Evolutionary conservation across 257 asterid genomes (phyloP).

Genomic region (Apocynum venetum): DNA sequence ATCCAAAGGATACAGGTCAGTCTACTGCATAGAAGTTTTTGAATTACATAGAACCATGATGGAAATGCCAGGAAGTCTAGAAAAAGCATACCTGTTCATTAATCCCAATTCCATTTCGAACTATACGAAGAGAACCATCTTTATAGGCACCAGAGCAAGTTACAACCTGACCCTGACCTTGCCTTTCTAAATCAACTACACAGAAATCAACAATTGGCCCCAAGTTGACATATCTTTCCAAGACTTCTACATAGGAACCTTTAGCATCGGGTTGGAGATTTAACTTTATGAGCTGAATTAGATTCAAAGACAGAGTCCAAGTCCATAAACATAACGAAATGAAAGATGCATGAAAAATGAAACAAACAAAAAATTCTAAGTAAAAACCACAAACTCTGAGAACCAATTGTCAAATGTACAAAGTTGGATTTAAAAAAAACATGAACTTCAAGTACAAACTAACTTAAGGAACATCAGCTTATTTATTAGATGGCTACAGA

Average conservation of each 20-base stretch:
- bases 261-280: constrained; percentile 80
- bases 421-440: neutral
- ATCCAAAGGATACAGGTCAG: constrained; percentile 17
- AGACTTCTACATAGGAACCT: constrained; percentile 88
- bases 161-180: constrained; percentile 98
- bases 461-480: neutral
- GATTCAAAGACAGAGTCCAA: constrained; percentile 14
- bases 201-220: constrained; percentile 95
- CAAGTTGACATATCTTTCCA: constrained; percentile 83
- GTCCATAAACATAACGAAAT: constrained; percentile 6
- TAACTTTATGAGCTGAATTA: constrained; percentile 69
- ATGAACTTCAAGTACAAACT: constrained; percentile 2
- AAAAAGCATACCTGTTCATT: constrained; percentile 66
- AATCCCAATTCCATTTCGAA: constrained; percentile 91
- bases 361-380: neutral
- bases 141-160: constrained; percentile 96
- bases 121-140: constrained; percentile 90
- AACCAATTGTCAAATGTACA: neutral
- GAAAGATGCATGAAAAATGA: neutral
- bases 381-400: neutral
- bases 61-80: constrained; percentile 6
- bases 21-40: neutral
- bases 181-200: constrained; percentile 92
- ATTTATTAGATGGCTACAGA: neutral
- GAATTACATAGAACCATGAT: neutral